These are phyloP conservation scores for Neofusicoccum parvum DNA, from an alignment of 2,329 filamentous ascomycete species.

Conservation along the genomic window DNA sequence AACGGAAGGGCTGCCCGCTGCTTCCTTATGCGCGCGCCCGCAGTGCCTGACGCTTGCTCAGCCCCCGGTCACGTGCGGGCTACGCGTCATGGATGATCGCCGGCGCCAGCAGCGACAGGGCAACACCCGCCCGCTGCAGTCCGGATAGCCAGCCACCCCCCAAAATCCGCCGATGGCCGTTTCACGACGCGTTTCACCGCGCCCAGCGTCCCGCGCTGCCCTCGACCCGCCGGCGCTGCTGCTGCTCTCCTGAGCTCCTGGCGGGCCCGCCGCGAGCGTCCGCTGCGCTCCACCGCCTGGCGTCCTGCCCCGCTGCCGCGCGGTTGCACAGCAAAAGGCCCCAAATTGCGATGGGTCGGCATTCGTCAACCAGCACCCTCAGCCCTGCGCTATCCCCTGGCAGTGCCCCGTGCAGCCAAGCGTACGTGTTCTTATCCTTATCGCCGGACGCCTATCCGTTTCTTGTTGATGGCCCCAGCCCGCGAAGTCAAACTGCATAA, in stretches of 20 bases:
- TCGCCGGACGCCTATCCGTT: constrained; percentile 6
- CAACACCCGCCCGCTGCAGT: background rate
- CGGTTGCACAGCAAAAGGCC: background rate
- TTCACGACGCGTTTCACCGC: constrained; percentile 13
- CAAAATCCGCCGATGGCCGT: background rate
- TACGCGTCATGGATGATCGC: constrained; percentile 16
- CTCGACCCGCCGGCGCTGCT: background rate
- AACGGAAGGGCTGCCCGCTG: background rate
- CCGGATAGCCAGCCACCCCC: background rate
- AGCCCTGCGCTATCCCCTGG: background rate
- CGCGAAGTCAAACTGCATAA: background rate
- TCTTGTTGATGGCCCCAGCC: background rate
- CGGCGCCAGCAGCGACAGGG: background rate
- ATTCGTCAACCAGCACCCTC: constrained; percentile 1
- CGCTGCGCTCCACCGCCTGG: background rate
- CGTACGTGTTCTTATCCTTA: constrained; percentile 15
- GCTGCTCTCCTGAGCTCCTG: background rate
- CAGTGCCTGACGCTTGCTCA: constrained; percentile 2
- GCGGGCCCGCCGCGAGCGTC: no score
- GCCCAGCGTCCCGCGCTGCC: background rate
- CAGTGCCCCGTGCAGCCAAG: constrained; percentile 6
- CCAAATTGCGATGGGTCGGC: constrained; percentile 13
- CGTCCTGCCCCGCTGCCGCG: constrained; percentile 1
- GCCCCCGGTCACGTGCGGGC: constrained; percentile 8
- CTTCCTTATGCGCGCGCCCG: constrained; percentile 11